These are phyloP conservation scores for Meyerozyma smithsonii DNA, from an alignment of 1,139 yeast species.

Conservation along the genomic window DNA sequence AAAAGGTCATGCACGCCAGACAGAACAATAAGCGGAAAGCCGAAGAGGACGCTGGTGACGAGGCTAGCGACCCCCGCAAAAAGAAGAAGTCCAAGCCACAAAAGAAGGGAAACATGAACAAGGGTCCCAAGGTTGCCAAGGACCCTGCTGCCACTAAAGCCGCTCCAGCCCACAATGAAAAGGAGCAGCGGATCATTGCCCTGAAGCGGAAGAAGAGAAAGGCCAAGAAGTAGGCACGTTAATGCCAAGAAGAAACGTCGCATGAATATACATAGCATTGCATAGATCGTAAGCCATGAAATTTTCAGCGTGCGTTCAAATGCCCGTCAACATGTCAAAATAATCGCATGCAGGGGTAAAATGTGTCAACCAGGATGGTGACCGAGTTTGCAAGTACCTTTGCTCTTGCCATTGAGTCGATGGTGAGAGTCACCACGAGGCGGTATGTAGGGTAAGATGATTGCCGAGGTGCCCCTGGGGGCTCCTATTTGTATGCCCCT, in stretches of 20 bases:
- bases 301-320: neutral
- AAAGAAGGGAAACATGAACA: constrained; percentile 42
- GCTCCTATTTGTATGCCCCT: neutral
- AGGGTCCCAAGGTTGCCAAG: constrained; percentile 25
- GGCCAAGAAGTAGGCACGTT: constrained; percentile 25
- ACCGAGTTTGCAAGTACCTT: neutral
- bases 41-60: constrained; percentile 14
- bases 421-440: too few species aligned
- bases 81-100: constrained; percentile 14
- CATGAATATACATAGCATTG: neutral
- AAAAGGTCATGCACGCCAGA: constrained; percentile 50
- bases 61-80: constrained; percentile 19
- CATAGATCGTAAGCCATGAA: neutral
- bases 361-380: neutral
- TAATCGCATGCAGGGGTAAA: neutral
- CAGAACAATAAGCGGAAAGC: constrained; percentile 20
- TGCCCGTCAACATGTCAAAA: neutral
- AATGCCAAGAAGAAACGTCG: neutral
- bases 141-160: constrained; percentile 5
- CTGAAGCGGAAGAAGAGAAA: constrained; percentile 67
- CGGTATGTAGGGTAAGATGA: neutral
- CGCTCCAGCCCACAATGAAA: constrained; percentile 24
- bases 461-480: neutral
- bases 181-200: constrained; percentile 59
- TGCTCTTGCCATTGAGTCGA: neutral